Base-by-base conservation (phyloP, 1,139 yeast species). In the Hemisphaericaspora xylanilytica region DNA sequence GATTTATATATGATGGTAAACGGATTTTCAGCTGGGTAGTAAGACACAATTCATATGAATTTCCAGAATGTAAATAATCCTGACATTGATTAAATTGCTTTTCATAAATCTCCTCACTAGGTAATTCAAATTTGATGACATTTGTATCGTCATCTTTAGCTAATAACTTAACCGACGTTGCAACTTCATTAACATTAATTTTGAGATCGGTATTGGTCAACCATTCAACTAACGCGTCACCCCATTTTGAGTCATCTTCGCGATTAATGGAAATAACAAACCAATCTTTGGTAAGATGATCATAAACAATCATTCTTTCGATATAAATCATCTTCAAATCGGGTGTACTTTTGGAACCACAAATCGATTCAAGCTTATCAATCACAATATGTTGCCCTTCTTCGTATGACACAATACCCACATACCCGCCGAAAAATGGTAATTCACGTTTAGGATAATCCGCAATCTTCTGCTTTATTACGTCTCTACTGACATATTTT, bases 31-130 rank as follows among this genome's bases (percentile, higher is more conserved):
- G 87, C 47, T 80, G 86, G 0, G 86, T 83, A 0, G 98, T 92
- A 29, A 92, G 70, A 55, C 98, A 92, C 18, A 94, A 72, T 57
- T 94, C 99, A 54, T 94, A 94, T 1, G 97, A 89, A 54, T 92
- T 95, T 9, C 99, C 99, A 4, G 81, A 65, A 40, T 74, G 79
- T 33, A 94, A 70, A 47, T 65, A 80, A 15, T 78, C 73, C 58
- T 88, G 95, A 56, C 96, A 87, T 38, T 64, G 48, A 2, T 67
- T 55, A 52, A 89, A 86, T 36, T 78, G 80, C 3, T 66, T 47
- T 7, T 67, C 58, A 59, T 90, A 92, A 1, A 63, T 55, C 0
- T 67, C 67, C 44, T 75, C 73, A 16, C 74, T 64, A 0, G 96
- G 95, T 40, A 70, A 61, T 18, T 63, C 65, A 37, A 80, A 70